Conservation (phyloP, 352 stramenopile species). For the Globisporangium cederbergense region DNA sequence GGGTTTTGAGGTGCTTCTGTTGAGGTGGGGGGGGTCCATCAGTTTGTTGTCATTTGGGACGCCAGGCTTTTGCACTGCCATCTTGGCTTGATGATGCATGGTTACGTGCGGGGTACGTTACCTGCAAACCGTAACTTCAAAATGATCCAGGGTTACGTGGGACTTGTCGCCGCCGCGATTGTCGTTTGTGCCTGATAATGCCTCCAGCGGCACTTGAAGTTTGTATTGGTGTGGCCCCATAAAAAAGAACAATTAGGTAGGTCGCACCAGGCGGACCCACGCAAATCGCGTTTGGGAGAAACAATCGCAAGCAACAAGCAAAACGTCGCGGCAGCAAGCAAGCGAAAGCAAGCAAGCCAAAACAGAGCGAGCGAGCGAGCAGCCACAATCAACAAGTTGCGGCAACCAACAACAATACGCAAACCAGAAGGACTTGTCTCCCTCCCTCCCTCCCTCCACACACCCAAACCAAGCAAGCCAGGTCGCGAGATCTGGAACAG, state of each 20-base stretch:
- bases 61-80: too few relatives aligned
- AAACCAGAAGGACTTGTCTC: background rate
- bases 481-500: background rate
- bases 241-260: background rate
- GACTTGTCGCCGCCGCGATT: background rate
- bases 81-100: too few relatives aligned
- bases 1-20: too few relatives aligned
- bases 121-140: background rate
- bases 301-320: conserved; percentile 1
- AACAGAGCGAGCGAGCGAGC: background rate
- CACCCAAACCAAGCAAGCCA: background rate
- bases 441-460: too few relatives aligned
- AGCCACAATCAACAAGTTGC: background rate
- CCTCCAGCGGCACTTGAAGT: background rate
- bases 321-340: background rate
- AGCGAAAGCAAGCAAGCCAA: background rate
- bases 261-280: too few relatives aligned
- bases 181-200: background rate
- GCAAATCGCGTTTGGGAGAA: background rate
- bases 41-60: too few relatives aligned
- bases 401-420: background rate
- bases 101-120: background rate
- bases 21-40: too few relatives aligned
- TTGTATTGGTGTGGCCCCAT: background rate
- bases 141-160: background rate